Evolutionary conservation across 768 basidiomycete species (phyloP).

Genomic region (Agaricus subrufescens): DNA sequence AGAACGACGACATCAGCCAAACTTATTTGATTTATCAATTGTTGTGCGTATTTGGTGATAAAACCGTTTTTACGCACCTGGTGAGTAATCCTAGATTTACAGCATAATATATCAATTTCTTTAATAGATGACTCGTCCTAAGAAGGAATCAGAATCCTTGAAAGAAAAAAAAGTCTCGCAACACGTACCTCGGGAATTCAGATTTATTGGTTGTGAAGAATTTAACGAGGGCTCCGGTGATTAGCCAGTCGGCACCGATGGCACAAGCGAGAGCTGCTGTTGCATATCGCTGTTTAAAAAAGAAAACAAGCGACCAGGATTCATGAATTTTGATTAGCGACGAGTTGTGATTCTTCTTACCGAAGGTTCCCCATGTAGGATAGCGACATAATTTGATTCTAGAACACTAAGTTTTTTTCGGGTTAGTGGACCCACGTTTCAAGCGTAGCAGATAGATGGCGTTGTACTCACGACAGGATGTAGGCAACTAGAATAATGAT

Average conservation of each 20-base stretch:
- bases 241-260: constrained; percentile 8
- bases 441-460: no score
- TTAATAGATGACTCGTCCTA: constrained; percentile 4
- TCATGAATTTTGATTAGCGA: neutral
- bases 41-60: no score
- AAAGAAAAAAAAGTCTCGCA: no score
- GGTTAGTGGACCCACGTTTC: no score
- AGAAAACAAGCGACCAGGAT: neutral
- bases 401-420: neutral
- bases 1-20: constrained; percentile 6
- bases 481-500: no score
- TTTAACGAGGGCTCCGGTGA: constrained; percentile 1
- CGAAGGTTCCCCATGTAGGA: neutral
- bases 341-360: neutral
- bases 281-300: neutral
- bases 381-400: neutral
- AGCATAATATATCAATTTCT: constrained; percentile 7
- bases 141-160: neutral
- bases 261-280: constrained; percentile 3
- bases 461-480: no score
- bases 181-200: neutral
- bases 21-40: neutral
- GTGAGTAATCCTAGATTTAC: constrained; percentile 5
- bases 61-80: neutral
- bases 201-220: constrained; percentile 1